These are phyloP conservation scores for Wickerhamomyces ciferrii DNA, from an alignment of 805 yeast species.

Conservation along the genomic window DNA sequence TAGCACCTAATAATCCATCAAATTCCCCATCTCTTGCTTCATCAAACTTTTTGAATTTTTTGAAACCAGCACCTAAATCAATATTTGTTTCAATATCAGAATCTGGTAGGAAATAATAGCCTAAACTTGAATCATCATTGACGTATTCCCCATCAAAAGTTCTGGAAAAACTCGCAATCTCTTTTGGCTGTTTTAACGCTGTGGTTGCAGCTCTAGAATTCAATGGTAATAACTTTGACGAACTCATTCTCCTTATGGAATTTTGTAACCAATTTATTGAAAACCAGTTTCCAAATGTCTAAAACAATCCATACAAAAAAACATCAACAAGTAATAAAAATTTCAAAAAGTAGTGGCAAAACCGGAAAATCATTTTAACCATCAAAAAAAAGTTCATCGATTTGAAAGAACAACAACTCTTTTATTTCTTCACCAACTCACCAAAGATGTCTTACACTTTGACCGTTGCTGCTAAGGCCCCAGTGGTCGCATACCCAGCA, in stretches of 20 bases:
- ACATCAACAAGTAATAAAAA: no score
- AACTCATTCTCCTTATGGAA: no score
- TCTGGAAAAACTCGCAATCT: constrained; percentile 63
- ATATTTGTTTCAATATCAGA: constrained; percentile 52
- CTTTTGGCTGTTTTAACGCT: constrained; percentile 81
- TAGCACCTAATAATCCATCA: constrained; percentile 48
- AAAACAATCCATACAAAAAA: no score
- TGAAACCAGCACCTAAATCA: constrained; percentile 63
- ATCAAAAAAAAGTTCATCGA: not conserved
- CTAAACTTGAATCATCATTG: constrained; percentile 48
- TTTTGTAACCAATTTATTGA: no score
- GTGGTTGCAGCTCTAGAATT: constrained; percentile 54
- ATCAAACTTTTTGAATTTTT: constrained; percentile 51
- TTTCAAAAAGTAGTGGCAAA: not conserved
- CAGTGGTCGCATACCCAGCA: constrained; percentile 71
- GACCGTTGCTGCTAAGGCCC: constrained; percentile 82
- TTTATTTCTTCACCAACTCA: no score
- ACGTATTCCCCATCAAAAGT: constrained; percentile 47
- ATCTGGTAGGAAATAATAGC: constrained; percentile 82
- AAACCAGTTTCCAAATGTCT: no score
- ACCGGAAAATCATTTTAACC: not conserved
- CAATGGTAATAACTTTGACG: constrained; percentile 16
- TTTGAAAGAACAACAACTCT: no score
- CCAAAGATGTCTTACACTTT: constrained; percentile 40
- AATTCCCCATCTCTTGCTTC: constrained; percentile 54